Percentiles rank a stretch among this genome's conserved stretches.
Evolutionary conservation across 208 protist genomes (phyloP).

Genomic region (Novymonas esmeraldas): DNA sequence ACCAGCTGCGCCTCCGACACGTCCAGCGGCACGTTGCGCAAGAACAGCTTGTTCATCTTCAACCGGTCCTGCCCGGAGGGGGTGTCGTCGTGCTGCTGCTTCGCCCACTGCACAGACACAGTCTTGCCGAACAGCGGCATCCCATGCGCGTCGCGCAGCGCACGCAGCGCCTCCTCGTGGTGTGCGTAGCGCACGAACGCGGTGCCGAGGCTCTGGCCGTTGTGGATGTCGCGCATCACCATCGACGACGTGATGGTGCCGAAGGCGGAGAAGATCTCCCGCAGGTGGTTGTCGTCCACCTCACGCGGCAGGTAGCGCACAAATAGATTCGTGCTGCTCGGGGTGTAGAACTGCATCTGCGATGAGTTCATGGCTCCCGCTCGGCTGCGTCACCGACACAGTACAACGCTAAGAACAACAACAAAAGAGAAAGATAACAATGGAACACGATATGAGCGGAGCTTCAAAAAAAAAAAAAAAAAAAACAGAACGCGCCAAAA

Average conservation of each 20-base stretch:
- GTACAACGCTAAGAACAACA: background rate
- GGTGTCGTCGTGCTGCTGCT: conserved; percentile 39
- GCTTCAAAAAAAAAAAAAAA: background rate
- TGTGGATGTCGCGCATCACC: conserved; percentile 62
- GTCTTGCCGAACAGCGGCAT: conserved; percentile 19
- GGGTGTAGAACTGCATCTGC: conserved; percentile 31
- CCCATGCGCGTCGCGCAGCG: conserved; percentile 18
- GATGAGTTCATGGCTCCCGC: conserved; percentile 2
- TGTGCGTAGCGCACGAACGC: conserved; percentile 47
- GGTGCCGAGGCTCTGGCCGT: conserved; percentile 40
- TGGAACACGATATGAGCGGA: too few relatives aligned
- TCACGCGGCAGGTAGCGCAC: conserved; percentile 34
- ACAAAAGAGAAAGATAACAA: background rate
- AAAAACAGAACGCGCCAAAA: background rate
- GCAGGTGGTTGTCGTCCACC: conserved; percentile 40
- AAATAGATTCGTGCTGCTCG: conserved; percentile 59
- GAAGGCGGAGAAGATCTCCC: conserved; percentile 32
- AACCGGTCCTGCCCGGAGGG: conserved; percentile 31
- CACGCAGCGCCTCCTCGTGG: conserved; percentile 26
- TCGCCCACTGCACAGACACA: conserved; percentile 40
- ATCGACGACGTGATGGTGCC: conserved; percentile 42
- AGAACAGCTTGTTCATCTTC: conserved; percentile 52
- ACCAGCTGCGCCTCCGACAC: conserved; percentile 24
- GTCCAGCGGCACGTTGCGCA: conserved; percentile 54
- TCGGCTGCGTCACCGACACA: background rate